phyloP scores from a whole-genome alignment of 2,329 filamentous ascomycete species.

The Lasiodiplodia hormozganensis region DNA sequence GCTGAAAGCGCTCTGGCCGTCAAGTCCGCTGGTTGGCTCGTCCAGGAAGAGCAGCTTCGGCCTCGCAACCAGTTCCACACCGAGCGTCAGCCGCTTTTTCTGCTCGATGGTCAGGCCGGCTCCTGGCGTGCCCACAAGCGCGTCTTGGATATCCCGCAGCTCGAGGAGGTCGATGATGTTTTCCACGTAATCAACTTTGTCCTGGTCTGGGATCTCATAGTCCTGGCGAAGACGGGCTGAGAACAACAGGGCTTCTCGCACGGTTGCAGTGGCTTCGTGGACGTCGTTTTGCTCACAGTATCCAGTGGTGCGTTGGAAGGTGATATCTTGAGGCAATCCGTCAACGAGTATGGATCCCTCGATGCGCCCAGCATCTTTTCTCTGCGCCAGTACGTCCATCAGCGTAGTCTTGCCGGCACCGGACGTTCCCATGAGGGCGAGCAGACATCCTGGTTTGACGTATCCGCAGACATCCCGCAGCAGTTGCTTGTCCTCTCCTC shows the following conservation, averaged over 20 bases:
- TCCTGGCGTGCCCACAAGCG: constrained; percentile 68
- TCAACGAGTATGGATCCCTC: constrained; percentile 49
- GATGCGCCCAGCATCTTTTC: constrained; percentile 46
- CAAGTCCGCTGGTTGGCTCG: constrained; percentile 73
- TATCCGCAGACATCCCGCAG: constrained; percentile 62
- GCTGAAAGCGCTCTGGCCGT: constrained; percentile 61
- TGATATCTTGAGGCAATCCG: constrained; percentile 38
- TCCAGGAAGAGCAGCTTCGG: constrained; percentile 90
- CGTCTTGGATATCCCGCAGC: constrained; percentile 71
- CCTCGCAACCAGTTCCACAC: constrained; percentile 92
- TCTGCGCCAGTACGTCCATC: constrained; percentile 45
- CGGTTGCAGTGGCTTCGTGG: constrained; percentile 46
- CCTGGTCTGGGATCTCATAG: constrained; percentile 57
- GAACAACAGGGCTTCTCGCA: constrained; percentile 45
- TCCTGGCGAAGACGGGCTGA: constrained; percentile 56
- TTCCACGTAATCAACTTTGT: constrained; percentile 69
- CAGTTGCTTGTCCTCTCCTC: constrained; percentile 57
- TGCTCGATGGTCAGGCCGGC: constrained; percentile 71
- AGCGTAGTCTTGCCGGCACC: constrained; percentile 49
- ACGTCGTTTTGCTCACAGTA: constrained; percentile 50
- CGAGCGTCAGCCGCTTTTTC: constrained; percentile 83
- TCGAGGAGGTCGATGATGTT: constrained; percentile 70
- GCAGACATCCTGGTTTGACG: constrained; percentile 63
- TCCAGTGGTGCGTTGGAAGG: constrained; percentile 48
- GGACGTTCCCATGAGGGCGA: constrained; percentile 50